Conservation (phyloP, 192 early-diverging fungal genomes). For the Coemansia sp. region DNA sequence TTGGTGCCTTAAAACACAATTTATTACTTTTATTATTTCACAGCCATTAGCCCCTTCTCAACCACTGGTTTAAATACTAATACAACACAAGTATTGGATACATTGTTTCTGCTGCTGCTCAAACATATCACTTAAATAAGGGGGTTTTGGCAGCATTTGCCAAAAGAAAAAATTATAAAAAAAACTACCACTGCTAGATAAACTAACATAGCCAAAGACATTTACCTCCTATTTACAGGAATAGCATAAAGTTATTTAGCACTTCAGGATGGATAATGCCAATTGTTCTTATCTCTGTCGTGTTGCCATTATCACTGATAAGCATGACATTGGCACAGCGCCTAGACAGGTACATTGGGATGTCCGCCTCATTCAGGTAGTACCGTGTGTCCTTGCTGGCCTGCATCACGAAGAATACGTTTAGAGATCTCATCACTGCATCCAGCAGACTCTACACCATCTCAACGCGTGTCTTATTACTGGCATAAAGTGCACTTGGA, state of each 20-base stretch:
- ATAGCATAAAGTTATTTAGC: constrained; percentile 81
- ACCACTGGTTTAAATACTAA: no score
- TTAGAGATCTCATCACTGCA: constrained; percentile 81
- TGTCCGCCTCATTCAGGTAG: constrained; percentile 32
- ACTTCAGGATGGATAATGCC: constrained; percentile 94
- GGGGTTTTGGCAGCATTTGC: no score
- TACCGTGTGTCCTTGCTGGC: constrained; percentile 18
- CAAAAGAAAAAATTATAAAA: no score
- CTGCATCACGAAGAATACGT: constrained; percentile 10
- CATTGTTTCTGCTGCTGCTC: no score
- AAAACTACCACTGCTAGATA: no score
- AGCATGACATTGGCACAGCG: constrained; percentile 85
- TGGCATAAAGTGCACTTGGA: constrained; percentile 80
- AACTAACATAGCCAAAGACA: no score
- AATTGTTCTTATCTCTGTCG: constrained; percentile 70
- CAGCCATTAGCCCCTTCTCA: no score
- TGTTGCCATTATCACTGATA: constrained; percentile 36
- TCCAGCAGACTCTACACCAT: constrained; percentile 90
- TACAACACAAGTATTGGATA: no score
- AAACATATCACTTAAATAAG: no score
- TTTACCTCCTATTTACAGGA: no score
- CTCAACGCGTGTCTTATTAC: constrained; percentile 70
- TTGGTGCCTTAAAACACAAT: no score
- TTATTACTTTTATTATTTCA: no score
- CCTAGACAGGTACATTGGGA: constrained; percentile 87